These are phyloP conservation scores for Nemania sp. DNA, from an alignment of 2,329 filamentous ascomycete species.

Conservation along the genomic window DNA sequence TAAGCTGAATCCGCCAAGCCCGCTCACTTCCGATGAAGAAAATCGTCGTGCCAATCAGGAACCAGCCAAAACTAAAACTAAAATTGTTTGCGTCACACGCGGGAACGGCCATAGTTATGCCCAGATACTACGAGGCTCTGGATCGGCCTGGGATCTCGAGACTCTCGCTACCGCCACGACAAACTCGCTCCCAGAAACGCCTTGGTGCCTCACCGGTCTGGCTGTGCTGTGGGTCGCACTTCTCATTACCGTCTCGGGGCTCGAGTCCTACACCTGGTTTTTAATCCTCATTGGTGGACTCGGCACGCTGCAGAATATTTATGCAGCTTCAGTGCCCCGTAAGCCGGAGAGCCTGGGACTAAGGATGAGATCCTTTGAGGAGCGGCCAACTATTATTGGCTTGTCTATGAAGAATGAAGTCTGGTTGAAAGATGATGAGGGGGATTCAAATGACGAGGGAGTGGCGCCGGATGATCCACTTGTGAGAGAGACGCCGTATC, in stretches of 20 bases:
- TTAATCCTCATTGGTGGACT: not conserved
- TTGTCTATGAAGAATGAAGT: not conserved
- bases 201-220: not conserved
- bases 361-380: not conserved
- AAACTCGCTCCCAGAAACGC: not conserved
- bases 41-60: not conserved
- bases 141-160: not conserved
- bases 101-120: not conserved
- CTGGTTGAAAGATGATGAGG: not conserved
- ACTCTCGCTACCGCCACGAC: not conserved
- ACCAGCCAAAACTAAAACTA: not conserved
- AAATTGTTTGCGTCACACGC: not conserved
- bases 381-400: conserved; percentile 3
- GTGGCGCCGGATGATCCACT: not conserved
- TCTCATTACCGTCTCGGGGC: not conserved
- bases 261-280: conserved; percentile 5
- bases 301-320: not conserved
- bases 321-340: not conserved
- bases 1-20: not conserved
- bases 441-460: conserved; percentile 2
- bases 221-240: not conserved
- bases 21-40: not conserved
- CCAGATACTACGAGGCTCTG: not conserved
- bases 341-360: not conserved
- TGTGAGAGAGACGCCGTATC: not conserved